These are phyloP conservation scores for Samsoniella hepiali DNA, from an alignment of 2,329 filamentous ascomycete species.

Conservation along the genomic window DNA sequence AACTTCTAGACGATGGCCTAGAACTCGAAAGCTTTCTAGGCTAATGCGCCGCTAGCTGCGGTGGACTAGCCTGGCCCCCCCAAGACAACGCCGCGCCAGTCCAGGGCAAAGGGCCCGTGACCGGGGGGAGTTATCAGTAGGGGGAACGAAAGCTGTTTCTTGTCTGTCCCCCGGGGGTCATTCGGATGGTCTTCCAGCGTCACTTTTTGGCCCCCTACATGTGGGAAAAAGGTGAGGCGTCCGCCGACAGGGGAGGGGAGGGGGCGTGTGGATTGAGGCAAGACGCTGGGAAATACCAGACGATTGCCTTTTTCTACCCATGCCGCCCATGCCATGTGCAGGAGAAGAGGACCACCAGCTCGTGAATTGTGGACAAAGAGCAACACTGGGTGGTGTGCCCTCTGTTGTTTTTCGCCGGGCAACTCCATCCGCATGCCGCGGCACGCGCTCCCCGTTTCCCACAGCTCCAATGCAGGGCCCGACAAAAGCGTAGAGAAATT, in stretches of 20 bases:
- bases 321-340: neutral
- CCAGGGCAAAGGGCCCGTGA: neutral
- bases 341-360: neutral
- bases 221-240: neutral
- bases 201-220: conserved; percentile 13
- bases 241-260: neutral
- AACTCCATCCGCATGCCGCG: conserved; percentile 5
- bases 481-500: neutral
- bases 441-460: neutral
- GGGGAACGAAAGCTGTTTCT: no score
- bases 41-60: conserved; percentile 8
- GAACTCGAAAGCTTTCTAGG: neutral
- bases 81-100: neutral
- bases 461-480: neutral
- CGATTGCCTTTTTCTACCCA: neutral
- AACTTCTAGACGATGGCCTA: conserved; percentile 16
- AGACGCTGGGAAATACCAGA: neutral
- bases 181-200: neutral
- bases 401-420: neutral
- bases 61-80: neutral
- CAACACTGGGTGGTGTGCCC: neutral
- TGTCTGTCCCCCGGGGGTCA: neutral
- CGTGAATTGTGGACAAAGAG: neutral
- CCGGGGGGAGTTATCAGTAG: neutral
- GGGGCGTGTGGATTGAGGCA: neutral